phyloP scores from a whole-genome alignment of 768 basidiomycete species.

The Amyloporia xantha region DNA sequence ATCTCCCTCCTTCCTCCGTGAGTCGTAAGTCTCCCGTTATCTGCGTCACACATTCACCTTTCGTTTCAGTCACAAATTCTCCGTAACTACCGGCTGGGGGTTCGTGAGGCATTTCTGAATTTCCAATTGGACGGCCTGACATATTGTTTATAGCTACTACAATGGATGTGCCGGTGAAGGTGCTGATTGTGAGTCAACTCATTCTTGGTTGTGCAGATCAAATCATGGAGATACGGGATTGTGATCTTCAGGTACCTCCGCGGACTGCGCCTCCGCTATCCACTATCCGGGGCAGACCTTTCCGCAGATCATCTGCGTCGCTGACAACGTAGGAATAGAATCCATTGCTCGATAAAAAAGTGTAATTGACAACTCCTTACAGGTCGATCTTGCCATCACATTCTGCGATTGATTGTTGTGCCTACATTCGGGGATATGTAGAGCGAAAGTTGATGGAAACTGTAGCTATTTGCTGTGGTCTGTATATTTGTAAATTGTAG shows the following conservation, averaged over 20 bases:
- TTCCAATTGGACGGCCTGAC: background rate
- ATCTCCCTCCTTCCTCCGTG: constrained; percentile 38
- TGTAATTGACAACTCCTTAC: background rate
- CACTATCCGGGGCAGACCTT: constrained; percentile 30
- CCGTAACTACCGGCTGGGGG: constrained; percentile 30
- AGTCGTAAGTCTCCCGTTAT: constrained; percentile 8
- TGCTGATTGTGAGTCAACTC: constrained; percentile 29
- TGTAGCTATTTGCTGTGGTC: background rate
- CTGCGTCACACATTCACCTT: too few species aligned
- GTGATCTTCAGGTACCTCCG: constrained; percentile 24
- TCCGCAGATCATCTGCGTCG: constrained; percentile 37
- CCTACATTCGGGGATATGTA: background rate
- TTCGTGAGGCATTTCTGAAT: constrained; percentile 11
- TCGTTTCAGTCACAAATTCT: constrained; percentile 29
- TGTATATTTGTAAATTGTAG: background rate
- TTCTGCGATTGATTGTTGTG: background rate
- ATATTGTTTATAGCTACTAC: constrained; percentile 28
- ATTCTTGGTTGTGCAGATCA: background rate
- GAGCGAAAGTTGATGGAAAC: background rate
- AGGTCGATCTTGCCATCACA: background rate
- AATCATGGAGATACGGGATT: background rate
- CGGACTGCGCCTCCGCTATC: constrained; percentile 33
- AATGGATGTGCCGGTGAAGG: constrained; percentile 36
- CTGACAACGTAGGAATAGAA: background rate
- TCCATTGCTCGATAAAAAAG: background rate